These are phyloP conservation scores for Rhodotorula taiwanensis DNA, from an alignment of 768 basidiomycete species.

Conservation along the genomic window DNA sequence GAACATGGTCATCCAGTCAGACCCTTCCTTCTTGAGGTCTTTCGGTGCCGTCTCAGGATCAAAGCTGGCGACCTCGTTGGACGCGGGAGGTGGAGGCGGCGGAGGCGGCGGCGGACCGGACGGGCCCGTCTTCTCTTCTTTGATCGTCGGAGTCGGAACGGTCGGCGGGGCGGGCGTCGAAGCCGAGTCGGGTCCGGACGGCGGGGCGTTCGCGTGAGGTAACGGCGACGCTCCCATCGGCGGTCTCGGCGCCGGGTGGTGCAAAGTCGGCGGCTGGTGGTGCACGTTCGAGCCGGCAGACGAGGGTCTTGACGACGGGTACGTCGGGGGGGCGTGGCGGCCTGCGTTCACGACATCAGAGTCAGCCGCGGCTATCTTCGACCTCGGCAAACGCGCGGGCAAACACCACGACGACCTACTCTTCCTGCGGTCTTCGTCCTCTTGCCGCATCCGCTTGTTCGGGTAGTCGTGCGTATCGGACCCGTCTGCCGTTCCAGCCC, in stretches of 20 bases:
- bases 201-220: too few species aligned
- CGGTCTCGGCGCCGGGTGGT: neutral
- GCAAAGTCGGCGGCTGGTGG: neutral
- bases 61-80: slow-evolving; percentile 38
- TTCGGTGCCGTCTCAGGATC: slow-evolving; percentile 46
- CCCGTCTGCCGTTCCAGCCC: too few species aligned
- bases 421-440: slow-evolving; percentile 24
- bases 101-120: neutral
- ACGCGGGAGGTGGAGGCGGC: neutral
- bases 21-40: slow-evolving; percentile 58
- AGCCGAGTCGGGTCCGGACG: too few species aligned
- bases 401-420: too few species aligned
- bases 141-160: slow-evolving; percentile 9
- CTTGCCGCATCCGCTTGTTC: slow-evolving; percentile 19
- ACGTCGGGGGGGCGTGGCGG: too few species aligned
- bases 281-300: too few species aligned
- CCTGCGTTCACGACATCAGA: too few species aligned
- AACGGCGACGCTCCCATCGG: neutral
- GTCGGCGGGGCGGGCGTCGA: slow-evolving; percentile 14
- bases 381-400: too few species aligned
- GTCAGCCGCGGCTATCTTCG: too few species aligned
- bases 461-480: slow-evolving; percentile 20
- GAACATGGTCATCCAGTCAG: slow-evolving; percentile 84
- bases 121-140: too few species aligned
- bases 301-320: too few species aligned